A percentile compares a stretch with the other conserved stretches of the same genome.
Evolutionary conservation across 2,329 filamentous ascomycete genomes (phyloP).

Genomic region (Cordyceps fumosorosea): DNA sequence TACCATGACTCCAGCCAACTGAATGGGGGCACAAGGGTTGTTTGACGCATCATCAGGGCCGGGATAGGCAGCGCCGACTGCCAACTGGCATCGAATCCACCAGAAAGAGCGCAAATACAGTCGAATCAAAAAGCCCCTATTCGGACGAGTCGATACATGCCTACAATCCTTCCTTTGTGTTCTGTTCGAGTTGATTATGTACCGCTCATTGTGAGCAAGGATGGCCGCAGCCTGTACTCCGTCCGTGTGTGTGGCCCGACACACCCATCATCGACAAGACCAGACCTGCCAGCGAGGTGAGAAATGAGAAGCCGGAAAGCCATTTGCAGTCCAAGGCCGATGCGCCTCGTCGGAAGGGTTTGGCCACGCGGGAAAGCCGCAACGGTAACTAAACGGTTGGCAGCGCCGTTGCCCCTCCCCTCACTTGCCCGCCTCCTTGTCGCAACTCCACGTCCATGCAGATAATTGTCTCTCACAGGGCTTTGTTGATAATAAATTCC

Average conservation of each 20-base stretch:
- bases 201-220: neutral
- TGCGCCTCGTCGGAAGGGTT: neutral
- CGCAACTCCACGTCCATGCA: conserved; percentile 7
- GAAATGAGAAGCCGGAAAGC: neutral
- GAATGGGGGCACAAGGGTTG: neutral
- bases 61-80: neutral
- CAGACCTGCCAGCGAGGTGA: neutral
- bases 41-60: neutral
- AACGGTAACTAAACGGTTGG: neutral
- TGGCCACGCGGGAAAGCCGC: neutral
- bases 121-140: neutral
- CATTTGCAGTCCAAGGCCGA: neutral
- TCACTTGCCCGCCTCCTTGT: neutral
- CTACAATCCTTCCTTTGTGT: neutral
- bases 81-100: neutral
- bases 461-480: neutral
- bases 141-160: neutral
- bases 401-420: neutral
- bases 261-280: neutral
- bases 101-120: neutral
- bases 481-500: neutral
- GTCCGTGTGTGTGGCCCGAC: neutral
- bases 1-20: neutral
- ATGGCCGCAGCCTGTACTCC: neutral
- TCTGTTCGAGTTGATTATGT: neutral